Percentiles rank a stretch among this genome's conserved stretches.
Conservation (phyloP, 1,284 basidiomycete species). For the Tetrapyrgos nigripes region DNA sequence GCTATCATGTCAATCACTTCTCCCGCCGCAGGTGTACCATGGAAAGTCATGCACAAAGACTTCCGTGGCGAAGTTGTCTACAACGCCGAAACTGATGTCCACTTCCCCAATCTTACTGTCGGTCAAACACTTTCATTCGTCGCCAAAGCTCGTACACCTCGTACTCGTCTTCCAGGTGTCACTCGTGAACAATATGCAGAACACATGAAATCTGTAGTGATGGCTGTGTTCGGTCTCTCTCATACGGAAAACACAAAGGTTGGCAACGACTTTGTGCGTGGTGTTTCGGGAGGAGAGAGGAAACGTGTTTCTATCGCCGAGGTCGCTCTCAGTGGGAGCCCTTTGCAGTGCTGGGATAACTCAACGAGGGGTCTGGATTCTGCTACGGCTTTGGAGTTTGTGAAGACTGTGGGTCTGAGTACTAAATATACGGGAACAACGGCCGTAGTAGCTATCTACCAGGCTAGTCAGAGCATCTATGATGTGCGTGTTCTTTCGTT, state of each 20-base stretch:
- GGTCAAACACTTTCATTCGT: constrained; percentile 61
- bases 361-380: constrained; percentile 64
- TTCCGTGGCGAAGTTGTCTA: constrained; percentile 27
- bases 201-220: constrained; percentile 54
- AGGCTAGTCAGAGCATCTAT: constrained; percentile 49
- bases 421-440: constrained; percentile 21
- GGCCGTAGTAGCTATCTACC: constrained; percentile 47
- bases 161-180: constrained; percentile 53
- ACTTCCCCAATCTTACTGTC: constrained; percentile 66
- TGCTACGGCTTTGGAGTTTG: constrained; percentile 50
- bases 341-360: constrained; percentile 51
- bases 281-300: constrained; percentile 64
- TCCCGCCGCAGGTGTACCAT: constrained; percentile 36
- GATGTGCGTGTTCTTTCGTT: constrained; percentile 28
- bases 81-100: constrained; percentile 51
- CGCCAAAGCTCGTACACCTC: constrained; percentile 54
- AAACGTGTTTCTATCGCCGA: constrained; percentile 69
- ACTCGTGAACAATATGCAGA: constrained; percentile 50
- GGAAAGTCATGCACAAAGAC: constrained; percentile 50
- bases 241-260: constrained; percentile 63
- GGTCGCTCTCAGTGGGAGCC: constrained; percentile 22
- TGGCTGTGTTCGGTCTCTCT: constrained; percentile 65
- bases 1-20: background rate
- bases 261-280: constrained; percentile 59
- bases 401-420: constrained; percentile 20